Conservation (phyloP, 495 filamentous ascomycete species). For the Aspergillus coremiiformis region DNA sequence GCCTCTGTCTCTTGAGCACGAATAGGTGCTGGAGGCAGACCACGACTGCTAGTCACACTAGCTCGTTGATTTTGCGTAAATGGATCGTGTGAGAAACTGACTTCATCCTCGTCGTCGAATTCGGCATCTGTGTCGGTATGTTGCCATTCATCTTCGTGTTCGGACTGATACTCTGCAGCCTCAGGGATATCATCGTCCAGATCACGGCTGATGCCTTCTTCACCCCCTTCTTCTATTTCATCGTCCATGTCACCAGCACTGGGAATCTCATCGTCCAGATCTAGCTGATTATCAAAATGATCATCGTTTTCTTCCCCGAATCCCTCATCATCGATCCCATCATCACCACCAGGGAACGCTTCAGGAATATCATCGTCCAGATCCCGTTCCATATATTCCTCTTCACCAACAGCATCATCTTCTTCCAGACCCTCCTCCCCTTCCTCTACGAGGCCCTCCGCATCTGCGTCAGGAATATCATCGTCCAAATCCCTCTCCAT, state of each 20-base stretch:
- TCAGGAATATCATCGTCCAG: slow-evolving; percentile 48
- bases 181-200: slow-evolving; percentile 41
- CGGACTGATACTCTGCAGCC: slow-evolving; percentile 25
- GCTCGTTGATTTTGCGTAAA: slow-evolving; percentile 28
- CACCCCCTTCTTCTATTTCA: slow-evolving; percentile 20
- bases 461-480: slow-evolving; percentile 39
- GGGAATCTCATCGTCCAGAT: slow-evolving; percentile 40
- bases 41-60: slow-evolving; percentile 34
- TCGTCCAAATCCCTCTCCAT: slow-evolving; percentile 46
- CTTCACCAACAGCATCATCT: slow-evolving; percentile 32
- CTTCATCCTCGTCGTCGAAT: slow-evolving; percentile 41
- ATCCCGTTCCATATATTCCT: slow-evolving; percentile 40
- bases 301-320: slow-evolving; percentile 22
- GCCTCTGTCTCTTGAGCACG: slow-evolving; percentile 32
- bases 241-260: slow-evolving; percentile 23
- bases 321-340: slow-evolving; percentile 30
- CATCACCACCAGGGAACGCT: slow-evolving; percentile 37
- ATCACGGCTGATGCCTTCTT: slow-evolving; percentile 26
- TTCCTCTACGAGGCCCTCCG: slow-evolving; percentile 34
- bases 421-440: slow-evolving; percentile 37
- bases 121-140: slow-evolving; percentile 83
- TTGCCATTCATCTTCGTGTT: slow-evolving; percentile 42
- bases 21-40: slow-evolving; percentile 25
- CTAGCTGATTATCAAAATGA: slow-evolving; percentile 35
- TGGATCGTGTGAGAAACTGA: slow-evolving; percentile 22